A percentile compares a stretch with the other conserved stretches of the same genome.
phyloP scores from a whole-genome alignment of 257 asterid genomes.

The Verbena officinalis region DNA sequence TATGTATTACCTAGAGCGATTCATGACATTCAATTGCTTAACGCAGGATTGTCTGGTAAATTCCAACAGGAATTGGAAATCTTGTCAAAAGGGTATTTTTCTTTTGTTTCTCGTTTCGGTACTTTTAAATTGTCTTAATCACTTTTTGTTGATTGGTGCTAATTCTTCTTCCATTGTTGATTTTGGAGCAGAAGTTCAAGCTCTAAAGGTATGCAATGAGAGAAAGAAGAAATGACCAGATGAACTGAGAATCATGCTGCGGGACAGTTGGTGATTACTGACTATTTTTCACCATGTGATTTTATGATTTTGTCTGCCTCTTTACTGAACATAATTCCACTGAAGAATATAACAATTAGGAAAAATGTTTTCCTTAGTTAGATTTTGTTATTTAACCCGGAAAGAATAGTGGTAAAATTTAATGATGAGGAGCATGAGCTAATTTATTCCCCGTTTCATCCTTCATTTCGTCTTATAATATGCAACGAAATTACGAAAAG shows the following conservation, averaged over 20 bases:
- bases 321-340: too few species aligned
- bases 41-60: constrained; percentile 71
- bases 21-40: not conserved
- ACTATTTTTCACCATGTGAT: not conserved
- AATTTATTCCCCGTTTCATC: not conserved
- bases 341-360: not conserved
- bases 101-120: not conserved
- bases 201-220: constrained; percentile 68
- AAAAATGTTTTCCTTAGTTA: not conserved
- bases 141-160: not conserved
- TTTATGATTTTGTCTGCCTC: not conserved
- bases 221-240: constrained; percentile 42
- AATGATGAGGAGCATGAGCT: not conserved
- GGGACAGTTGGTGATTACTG: constrained; percentile 12
- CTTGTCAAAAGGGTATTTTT: constrained; percentile 66
- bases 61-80: constrained; percentile 64
- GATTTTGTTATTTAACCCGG: not conserved
- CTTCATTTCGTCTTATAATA: too few species aligned
- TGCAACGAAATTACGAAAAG: too few species aligned
- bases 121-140: not conserved
- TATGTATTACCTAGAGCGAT: constrained; percentile 23
- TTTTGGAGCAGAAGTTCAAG: constrained; percentile 64
- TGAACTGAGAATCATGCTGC: constrained; percentile 16
- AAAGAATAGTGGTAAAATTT: not conserved
- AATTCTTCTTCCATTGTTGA: not conserved